A percentile compares a stretch with the other conserved stretches of the same genome.
phyloP scores from a whole-genome alignment of 1,284 basidiomycete genomes.

The Rhizoctonia solani region DNA sequence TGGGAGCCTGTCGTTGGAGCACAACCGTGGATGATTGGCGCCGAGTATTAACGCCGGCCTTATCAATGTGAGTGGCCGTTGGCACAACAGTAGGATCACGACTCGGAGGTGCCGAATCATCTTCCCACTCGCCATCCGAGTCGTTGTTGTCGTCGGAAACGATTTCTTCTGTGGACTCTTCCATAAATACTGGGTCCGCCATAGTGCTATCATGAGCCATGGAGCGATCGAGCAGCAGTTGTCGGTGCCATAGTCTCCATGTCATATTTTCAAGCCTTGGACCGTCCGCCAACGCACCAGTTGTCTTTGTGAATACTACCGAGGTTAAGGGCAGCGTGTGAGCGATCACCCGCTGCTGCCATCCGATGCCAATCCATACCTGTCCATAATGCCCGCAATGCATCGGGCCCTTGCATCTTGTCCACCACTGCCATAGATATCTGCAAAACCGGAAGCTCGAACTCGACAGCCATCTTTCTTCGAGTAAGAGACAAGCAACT shows the following conservation, averaged over 20 bases:
- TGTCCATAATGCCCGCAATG: slow-evolving; percentile 64
- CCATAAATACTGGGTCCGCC: not conserved
- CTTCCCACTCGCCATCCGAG: slow-evolving; percentile 32
- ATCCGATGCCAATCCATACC: slow-evolving; percentile 52
- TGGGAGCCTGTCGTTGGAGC: not conserved
- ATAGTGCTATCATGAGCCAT: not conserved
- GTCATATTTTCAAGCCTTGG: slow-evolving; percentile 80
- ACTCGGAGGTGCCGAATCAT: slow-evolving; percentile 40
- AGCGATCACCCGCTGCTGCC: slow-evolving; percentile 29
- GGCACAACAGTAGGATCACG: slow-evolving; percentile 16
- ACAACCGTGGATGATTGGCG: slow-evolving; percentile 19
- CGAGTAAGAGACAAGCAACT: slow-evolving; percentile 34
- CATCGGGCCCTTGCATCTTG: slow-evolving; percentile 67
- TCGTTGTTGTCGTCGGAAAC: slow-evolving; percentile 38
- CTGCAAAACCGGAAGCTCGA: slow-evolving; percentile 64
- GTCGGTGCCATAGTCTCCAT: slow-evolving; percentile 82
- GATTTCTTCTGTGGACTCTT: slow-evolving; percentile 37
- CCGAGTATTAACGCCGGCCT: slow-evolving; percentile 43
- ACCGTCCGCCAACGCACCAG: slow-evolving; percentile 75
- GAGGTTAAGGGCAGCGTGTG: slow-evolving; percentile 30
- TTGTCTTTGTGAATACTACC: slow-evolving; percentile 82
- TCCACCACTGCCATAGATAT: slow-evolving; percentile 64
- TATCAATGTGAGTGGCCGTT: not conserved
- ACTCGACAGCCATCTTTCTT: slow-evolving; percentile 52
- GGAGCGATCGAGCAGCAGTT: slow-evolving; percentile 43